Evolutionary conservation across 2,329 filamentous ascomycete genomes (phyloP), one percentile per base, ranked within the genome.

Genomic region (Colletotrichum musicola): DNA sequence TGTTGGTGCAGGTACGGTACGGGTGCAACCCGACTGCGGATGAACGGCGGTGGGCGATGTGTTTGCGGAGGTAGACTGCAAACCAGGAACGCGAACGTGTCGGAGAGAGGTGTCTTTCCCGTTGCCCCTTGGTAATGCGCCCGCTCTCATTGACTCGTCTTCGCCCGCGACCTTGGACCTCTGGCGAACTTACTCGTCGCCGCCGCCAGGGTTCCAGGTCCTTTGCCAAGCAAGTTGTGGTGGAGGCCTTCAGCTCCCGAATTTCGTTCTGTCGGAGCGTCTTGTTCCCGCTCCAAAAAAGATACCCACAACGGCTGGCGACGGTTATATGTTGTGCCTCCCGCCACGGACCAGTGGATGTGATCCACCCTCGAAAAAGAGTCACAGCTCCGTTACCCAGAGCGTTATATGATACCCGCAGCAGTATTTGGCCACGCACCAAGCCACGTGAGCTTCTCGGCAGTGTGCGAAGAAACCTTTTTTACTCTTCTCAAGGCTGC

Each of bases 151-250:
- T 61, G 63, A 62, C 30, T 53, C 44, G 14, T 10, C 25, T 35
- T 25, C 46, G 18, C 30, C 30, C 9, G 6, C 30, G 30, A 35
- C 30, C 30, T 35, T 35, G 6, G 9, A 35, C 30, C 7, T 35
- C 6, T 35, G 30, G 30, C 44, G 3, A 50, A 59, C 62, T 69
- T 69, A 69, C 66, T 61, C 55, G 66, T 66, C 62, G 44, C 56
- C 16, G 30, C 13, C 7, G 62, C 27, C 62, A 66, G 50, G 66
- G 62, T 69, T 66, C 66, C 50, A 65, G 56, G 62, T 66, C 58
- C 27, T 35, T 40, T 61, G 56, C 44, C 62, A 61, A 68, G 54
- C 49, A 68, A 69, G 62, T 56, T 69, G 30, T 66, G 42, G 66
- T 69, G 66, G 66, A 69, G 66, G 54, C 40, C 7, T 35, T 42